A percentile compares a stretch with the other conserved stretches of the same genome.
phyloP scores from a whole-genome alignment of 805 yeast species.

The Metschnikowia aberdeeniae region DNA sequence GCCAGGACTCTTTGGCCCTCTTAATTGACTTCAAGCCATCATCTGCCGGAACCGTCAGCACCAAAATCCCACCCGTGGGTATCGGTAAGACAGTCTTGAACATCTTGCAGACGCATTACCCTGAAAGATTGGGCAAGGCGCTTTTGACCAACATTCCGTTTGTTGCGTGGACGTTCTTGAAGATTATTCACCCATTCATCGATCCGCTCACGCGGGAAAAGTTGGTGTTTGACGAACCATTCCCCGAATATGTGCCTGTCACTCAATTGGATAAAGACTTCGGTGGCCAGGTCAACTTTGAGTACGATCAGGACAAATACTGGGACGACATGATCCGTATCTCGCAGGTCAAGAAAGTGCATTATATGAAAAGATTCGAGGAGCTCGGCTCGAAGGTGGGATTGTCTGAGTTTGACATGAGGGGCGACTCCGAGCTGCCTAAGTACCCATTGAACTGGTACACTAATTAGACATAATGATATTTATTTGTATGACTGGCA shows the following conservation, averaged over 20 bases:
- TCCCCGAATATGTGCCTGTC: conserved; percentile 72
- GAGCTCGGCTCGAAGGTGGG: conserved; percentile 74
- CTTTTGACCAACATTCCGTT: conserved; percentile 89
- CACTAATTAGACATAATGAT: conserved; percentile 1
- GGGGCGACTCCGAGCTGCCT: conserved; percentile 40
- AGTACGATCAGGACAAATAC: conserved; percentile 72
- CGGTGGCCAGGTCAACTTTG: conserved; percentile 84
- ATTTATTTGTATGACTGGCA: not conserved
- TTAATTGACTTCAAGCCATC: conserved; percentile 89
- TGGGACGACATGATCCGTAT: conserved; percentile 69
- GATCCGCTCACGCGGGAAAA: conserved; percentile 95
- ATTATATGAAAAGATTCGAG: conserved; percentile 64
- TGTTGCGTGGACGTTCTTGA: conserved; percentile 88
- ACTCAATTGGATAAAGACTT: conserved; percentile 80
- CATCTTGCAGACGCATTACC: conserved; percentile 94
- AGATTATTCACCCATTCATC: conserved; percentile 89
- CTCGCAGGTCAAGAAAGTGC: conserved; percentile 54
- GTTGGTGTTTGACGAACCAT: conserved; percentile 86
- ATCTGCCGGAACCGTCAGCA: conserved; percentile 52
- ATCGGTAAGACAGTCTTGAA: conserved; percentile 89
- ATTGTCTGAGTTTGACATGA: conserved; percentile 74
- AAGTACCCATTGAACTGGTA: conserved; percentile 23
- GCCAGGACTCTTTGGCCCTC: conserved; percentile 90
- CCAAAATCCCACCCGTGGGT: conserved; percentile 79
- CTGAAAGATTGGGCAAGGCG: conserved; percentile 94